phyloP scores from a whole-genome alignment of 805 yeast genomes.

The Candida railenensis region DNA sequence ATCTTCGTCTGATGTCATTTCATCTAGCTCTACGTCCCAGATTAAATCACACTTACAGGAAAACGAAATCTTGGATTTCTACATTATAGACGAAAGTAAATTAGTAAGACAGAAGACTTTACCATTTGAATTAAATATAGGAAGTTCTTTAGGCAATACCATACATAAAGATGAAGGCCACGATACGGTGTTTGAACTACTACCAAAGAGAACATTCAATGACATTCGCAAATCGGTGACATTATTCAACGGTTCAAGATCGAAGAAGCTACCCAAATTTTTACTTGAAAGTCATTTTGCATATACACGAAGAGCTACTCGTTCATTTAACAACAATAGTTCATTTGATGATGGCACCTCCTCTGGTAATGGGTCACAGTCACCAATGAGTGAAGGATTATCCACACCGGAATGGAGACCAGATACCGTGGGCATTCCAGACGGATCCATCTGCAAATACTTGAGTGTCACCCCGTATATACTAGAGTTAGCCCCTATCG shows the following conservation, averaged over 20 bases:
- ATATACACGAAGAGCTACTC: constrained; percentile 16
- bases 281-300: constrained; percentile 20
- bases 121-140: constrained; percentile 40
- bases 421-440: constrained; percentile 31
- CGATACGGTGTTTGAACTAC: not conserved
- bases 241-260: constrained; percentile 32
- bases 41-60: constrained; percentile 21
- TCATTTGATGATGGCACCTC: constrained; percentile 5
- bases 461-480: constrained; percentile 24
- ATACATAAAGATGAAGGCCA: not conserved
- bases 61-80: constrained; percentile 38
- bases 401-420: constrained; percentile 11
- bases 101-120: constrained; percentile 25
- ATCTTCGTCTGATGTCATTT: constrained; percentile 30
- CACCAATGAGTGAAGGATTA: not conserved
- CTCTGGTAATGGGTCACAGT: not conserved
- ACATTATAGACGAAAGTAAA: constrained; percentile 30
- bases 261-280: constrained; percentile 31
- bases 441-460: constrained; percentile 28
- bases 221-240: not conserved
- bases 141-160: constrained; percentile 7
- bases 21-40: constrained; percentile 22
- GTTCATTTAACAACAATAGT: constrained; percentile 9
- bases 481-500: constrained; percentile 31
- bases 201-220: not conserved